Evolutionary conservation across 1,284 basidiomycete genomes (phyloP).

Genomic region (Ustilago loliicola): DNA sequence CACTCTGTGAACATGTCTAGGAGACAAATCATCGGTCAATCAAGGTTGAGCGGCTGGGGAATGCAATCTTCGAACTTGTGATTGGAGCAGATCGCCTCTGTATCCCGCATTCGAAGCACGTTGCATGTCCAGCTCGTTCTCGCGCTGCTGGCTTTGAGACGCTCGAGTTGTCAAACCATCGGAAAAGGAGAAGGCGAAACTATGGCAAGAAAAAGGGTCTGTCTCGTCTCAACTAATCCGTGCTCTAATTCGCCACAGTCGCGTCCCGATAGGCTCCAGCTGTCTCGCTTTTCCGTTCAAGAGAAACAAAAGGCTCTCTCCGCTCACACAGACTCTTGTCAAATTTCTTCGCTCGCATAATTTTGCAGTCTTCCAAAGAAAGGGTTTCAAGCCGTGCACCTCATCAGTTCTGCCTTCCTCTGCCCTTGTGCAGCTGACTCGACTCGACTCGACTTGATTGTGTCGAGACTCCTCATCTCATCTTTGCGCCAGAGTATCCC

Average conservation of each 20-base stretch:
- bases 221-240: conserved; percentile 4
- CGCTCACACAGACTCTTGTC: conserved; percentile 10
- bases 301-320: background rate
- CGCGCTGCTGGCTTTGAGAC: background rate
- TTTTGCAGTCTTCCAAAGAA: conserved; percentile 9
- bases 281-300: too few relatives aligned
- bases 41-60: background rate
- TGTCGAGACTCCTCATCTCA: background rate
- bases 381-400: conserved; percentile 4
- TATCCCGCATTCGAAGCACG: conserved; percentile 5
- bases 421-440: conserved; percentile 27
- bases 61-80: background rate
- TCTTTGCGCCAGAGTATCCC: conserved; percentile 10
- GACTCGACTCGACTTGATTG: conserved; percentile 13
- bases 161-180: background rate
- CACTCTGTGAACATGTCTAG: conserved; percentile 1
- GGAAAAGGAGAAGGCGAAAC: conserved; percentile 9
- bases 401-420: background rate
- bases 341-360: conserved; percentile 39
- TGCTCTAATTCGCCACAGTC: conserved; percentile 9
- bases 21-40: background rate
- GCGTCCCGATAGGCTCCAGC: background rate
- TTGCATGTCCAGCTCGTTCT: background rate
- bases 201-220: conserved; percentile 13
- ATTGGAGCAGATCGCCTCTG: conserved; percentile 8